phyloP scores from a whole-genome alignment of 2,329 filamentous ascomycete genomes.

The Bipolaris bicolor region DNA sequence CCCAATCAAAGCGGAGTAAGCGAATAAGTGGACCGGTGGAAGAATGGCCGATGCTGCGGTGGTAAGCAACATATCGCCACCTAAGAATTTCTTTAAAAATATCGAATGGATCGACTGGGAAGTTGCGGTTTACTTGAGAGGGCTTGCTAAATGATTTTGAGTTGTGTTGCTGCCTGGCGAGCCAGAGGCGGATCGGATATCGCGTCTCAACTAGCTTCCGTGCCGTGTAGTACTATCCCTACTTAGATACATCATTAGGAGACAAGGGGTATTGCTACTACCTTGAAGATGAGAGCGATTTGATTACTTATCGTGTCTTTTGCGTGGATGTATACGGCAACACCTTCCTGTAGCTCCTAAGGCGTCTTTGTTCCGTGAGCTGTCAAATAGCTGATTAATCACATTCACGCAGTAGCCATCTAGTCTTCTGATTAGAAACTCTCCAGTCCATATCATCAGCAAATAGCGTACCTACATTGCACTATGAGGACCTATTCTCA shows the following conservation, averaged over 20 bases:
- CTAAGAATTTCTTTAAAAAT: not conserved
- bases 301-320: too few species aligned
- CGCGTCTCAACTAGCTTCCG: not conserved
- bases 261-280: not conserved
- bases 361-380: too few species aligned
- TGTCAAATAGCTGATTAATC: not conserved
- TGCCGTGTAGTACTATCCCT: not conserved
- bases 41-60: constrained; percentile 10
- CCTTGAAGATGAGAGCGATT: not conserved
- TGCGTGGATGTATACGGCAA: not conserved
- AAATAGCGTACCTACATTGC: not conserved
- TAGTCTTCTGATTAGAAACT: not conserved
- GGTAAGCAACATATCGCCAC: not conserved
- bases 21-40: constrained; percentile 47
- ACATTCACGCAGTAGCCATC: not conserved
- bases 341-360: not conserved
- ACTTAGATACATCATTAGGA: not conserved
- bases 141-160: not conserved
- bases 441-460: not conserved
- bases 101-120: not conserved
- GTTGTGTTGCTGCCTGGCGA: constrained; percentile 10
- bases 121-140: too few species aligned
- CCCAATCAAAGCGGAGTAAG: constrained; percentile 51
- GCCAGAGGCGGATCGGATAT: not conserved
- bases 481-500: not conserved